These are phyloP conservation scores for Citrullus colocynthis DNA, from an alignment of 306 rosid species.

Conservation along the genomic window DNA sequence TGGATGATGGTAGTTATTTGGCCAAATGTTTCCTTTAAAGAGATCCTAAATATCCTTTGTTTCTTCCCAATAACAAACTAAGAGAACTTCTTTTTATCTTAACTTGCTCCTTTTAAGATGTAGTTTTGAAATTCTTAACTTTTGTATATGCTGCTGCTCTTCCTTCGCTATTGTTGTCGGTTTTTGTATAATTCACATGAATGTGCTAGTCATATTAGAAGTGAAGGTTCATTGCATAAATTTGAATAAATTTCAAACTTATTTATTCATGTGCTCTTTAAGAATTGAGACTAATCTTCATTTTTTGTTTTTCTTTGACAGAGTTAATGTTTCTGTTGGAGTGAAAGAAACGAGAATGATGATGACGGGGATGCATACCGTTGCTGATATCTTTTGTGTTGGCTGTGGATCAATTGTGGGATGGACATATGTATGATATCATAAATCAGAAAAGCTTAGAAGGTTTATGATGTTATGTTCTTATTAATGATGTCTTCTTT, in stretches of 20 bases:
- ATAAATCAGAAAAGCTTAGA: constrained; percentile 16
- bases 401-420: constrained; percentile 88
- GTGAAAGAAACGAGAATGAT: constrained; percentile 62
- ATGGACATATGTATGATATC: constrained; percentile 85
- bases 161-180: not conserved
- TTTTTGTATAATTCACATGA: not conserved
- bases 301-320: constrained; percentile 19
- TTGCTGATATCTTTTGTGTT: constrained; percentile 84
- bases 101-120: not conserved
- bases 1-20: constrained; percentile 11
- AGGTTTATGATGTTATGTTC: constrained; percentile 12
- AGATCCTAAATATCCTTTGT: not conserved
- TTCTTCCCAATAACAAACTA: not conserved
- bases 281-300: constrained; percentile 8
- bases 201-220: not conserved
- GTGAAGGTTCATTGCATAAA: not conserved
- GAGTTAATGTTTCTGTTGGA: constrained; percentile 59
- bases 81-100: not conserved
- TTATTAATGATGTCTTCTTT: constrained; percentile 15
- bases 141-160: not conserved
- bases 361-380: constrained; percentile 80
- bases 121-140: not conserved
- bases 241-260: not conserved
- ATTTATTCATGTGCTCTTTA: not conserved
- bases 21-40: not conserved